These are phyloP conservation scores for Fonsecaea erecta DNA, from an alignment of 2,329 filamentous ascomycete species.

Conservation along the genomic window DNA sequence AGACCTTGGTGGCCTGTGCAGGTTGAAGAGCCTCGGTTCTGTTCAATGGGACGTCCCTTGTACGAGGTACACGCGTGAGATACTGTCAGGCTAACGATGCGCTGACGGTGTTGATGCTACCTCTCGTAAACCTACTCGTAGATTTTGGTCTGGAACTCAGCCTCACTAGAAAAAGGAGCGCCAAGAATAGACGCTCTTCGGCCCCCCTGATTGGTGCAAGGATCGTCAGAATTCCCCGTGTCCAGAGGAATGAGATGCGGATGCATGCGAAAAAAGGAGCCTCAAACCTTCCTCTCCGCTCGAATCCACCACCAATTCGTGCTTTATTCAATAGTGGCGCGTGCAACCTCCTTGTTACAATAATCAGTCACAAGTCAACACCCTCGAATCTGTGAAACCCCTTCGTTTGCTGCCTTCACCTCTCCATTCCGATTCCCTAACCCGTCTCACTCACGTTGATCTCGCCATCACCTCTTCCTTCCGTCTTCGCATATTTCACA, in stretches of 20 bases:
- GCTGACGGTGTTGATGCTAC: neutral
- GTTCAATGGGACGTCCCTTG: neutral
- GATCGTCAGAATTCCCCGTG: constrained; percentile 5
- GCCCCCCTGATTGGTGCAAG: constrained; percentile 12
- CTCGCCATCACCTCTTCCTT: neutral
- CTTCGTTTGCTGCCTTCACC: neutral
- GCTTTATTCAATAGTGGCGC: neutral
- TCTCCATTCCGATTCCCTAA: constrained; percentile 3
- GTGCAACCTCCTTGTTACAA: neutral
- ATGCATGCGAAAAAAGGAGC: constrained; percentile 16
- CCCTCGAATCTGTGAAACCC: neutral
- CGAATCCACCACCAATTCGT: neutral
- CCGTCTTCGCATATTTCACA: constrained; percentile 17
- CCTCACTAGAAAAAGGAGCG: constrained; percentile 12
- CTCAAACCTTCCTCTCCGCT: neutral
- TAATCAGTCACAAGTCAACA: neutral
- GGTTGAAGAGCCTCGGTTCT: neutral
- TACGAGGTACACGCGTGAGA: neutral
- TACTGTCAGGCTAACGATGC: neutral
- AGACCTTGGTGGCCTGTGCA: neutral
- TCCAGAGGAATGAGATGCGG: constrained; percentile 7
- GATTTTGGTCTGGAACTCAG: constrained; percentile 11
- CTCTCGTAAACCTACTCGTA: neutral
- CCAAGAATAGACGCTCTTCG: constrained; percentile 12
- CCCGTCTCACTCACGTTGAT: constrained; percentile 10